Conservation (phyloP, 768 basidiomycete genomes). For the Mycena vitilis region DNA sequence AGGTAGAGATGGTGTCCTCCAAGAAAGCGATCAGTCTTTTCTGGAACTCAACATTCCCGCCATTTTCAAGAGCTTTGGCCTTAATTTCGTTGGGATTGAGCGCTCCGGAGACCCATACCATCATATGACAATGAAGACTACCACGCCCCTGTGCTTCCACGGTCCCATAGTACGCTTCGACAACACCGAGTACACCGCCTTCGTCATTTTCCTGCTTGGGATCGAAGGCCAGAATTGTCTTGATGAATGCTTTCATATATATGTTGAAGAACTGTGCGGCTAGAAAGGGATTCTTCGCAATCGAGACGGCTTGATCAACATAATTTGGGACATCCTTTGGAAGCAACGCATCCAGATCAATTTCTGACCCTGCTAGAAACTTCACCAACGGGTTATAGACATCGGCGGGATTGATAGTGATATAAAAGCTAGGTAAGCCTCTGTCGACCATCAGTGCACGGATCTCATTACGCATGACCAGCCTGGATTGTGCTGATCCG, state of each 20-base stretch:
- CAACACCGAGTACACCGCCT: neutral
- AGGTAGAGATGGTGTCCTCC: neutral
- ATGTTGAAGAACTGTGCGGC: conserved; percentile 3
- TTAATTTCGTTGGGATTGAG: conserved; percentile 1
- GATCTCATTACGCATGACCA: conserved; percentile 2
- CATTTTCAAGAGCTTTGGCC: neutral
- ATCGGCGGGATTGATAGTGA: conserved; percentile 47
- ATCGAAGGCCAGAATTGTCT: neutral
- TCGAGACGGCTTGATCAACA: neutral
- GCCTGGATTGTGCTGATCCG: neutral
- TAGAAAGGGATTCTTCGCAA: neutral
- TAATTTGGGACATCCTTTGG: neutral
- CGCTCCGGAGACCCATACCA: neutral
- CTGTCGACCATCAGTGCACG: neutral
- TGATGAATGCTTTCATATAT: neutral
- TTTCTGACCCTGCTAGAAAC: conserved; percentile 4
- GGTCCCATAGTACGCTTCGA: neutral
- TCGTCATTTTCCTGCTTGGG: neutral
- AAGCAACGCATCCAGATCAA: neutral
- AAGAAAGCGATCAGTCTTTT: neutral
- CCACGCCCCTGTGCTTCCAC: neutral
- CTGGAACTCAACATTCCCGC: neutral
- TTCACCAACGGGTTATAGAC: conserved; percentile 20
- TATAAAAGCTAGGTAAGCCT: conserved; percentile 34
- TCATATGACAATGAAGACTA: conserved; percentile 1